Evolutionary conservation across 2,329 filamentous ascomycete species (phyloP).

Genomic region (Microcyclosporella mali): DNA sequence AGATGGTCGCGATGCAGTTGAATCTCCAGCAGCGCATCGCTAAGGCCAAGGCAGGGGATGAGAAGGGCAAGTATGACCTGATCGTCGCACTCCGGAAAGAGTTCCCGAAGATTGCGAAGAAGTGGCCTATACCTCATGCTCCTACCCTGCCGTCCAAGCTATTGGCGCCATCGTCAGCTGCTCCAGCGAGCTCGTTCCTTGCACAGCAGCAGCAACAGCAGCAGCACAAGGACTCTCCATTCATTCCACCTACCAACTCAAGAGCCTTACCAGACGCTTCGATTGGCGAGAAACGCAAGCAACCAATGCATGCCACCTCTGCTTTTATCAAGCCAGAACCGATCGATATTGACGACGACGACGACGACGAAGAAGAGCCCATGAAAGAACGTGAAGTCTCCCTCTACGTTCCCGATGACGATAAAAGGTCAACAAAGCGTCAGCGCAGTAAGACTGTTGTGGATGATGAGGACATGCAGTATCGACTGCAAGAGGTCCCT

Average conservation of each 20-base stretch:
- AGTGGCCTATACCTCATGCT: neutral
- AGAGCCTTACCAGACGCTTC: neutral
- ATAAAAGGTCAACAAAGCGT: slow-evolving; percentile 4
- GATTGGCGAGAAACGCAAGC: neutral
- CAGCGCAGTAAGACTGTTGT: neutral
- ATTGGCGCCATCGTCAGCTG: too few species aligned
- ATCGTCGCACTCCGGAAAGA: neutral
- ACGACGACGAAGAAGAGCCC: slow-evolving; percentile 1
- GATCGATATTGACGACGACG: neutral
- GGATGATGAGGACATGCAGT: slow-evolving; percentile 1
- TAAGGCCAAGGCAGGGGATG: neutral
- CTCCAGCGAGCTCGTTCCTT: neutral
- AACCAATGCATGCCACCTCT: neutral
- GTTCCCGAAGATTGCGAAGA: neutral
- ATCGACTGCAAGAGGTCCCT: slow-evolving; percentile 1
- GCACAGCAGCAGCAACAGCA: too few species aligned
- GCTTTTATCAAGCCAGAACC: neutral
- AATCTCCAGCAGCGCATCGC: neutral
- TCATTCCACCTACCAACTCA: too few species aligned
- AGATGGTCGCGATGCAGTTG: neutral
- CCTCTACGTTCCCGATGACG: slow-evolving; percentile 2
- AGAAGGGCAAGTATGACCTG: neutral
- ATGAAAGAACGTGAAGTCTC: too few species aligned
- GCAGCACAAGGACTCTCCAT: too few species aligned
- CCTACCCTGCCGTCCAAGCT: neutral